Evolutionary conservation across 2,329 filamentous ascomycete species (phyloP), one percentile per base, ranked within the genome.

Genomic region (Plenodomus biglobosus): DNA sequence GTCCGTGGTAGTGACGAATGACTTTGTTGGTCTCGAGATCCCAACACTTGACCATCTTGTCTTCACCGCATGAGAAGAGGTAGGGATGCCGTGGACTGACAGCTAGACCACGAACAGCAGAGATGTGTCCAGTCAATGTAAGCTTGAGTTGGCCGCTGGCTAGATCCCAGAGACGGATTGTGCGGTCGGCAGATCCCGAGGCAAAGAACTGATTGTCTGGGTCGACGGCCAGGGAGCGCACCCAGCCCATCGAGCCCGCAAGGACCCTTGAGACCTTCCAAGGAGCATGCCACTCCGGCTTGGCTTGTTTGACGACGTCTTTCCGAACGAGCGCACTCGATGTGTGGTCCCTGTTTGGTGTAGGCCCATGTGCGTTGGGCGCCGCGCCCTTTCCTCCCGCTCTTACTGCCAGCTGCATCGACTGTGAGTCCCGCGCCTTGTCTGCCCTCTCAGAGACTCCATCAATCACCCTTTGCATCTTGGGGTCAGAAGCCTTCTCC

Each of bases 31-130:
- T 96, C 74, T 99, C 94, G 58, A 99, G 77, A 76, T 99, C 94
- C 94, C 94, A 99, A 76, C 94, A 99, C 75, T 99, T 99, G 54
- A 99, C 94, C 92, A 96, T 96, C 78, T 99, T 99, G 72, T 99
- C 94, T 74, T 99, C 94, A 49, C 90, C 95, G 66, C 94, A 99
- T 10, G 91, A 96, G 74, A 99, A 99, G 8, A 99, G 81, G 68
- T 99, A 99, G 0, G 94, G 95, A 74, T 99, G 94, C 39, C 94
- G 80, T 15, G 92, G 89, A 17, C 90, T 96, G 7, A 99, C 90
- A 0, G 92, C 94, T 40, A 99, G 80, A 2, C 94, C 94, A 27
- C 64, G 56, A 27, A 66, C 65, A 20, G 64, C 62, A 5, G 53
- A 61, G 21, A 70, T 69, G 30, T 68, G 65, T 4, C 65, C 64